Base-by-base conservation (phyloP, 495 filamentous ascomycete species). In the Hypoxylon intermedium region DNA sequence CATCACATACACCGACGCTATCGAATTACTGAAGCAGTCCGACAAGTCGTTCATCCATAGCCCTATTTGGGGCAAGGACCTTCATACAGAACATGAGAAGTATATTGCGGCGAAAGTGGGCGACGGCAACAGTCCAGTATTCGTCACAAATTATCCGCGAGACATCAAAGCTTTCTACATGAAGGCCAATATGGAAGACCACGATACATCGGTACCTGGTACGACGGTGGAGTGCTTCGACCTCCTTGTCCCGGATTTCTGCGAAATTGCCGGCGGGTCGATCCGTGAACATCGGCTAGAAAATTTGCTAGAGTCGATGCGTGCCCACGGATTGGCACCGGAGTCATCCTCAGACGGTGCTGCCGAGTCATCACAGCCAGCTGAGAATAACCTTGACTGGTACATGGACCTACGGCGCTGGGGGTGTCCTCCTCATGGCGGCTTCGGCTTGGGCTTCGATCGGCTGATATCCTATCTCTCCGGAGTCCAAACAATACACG, bases 141-240 rank as follows among this genome's bases (percentile, higher is more conserved):
- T 98, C 65, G 87, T 98, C 53, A 97, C 94, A 13, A 79, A 98
- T 69, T 98, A 98, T 68, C 94, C 94, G 6, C 83, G 82, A 54
- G 74, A 79, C 33, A 82, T 93, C 62, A 98, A 98, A 75, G 89
- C 94, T 24, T 98, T 98, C 82, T 98, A 98, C 75, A 98, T 98
- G 94, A 65, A 68, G 12, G 26, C 57, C n/a, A 50, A 28, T 30
- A 51, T 53, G 9, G 46, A n/a, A n/a, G 28, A 37, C 43, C 12
- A 3, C 37, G 40, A 43, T 13, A 40, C 13, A 42, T 12, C 62
- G 36, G 42, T 57, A 42, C 69, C 70, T n/a, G 47, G 66, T 52
- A 70, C 76, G 47, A 97, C 93, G 3, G 93, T 92, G 9, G 90
- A 93, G 15, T 97, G 93, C 74, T 98, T 98, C 71, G 94, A 98